A percentile compares a stretch with the other conserved stretches of the same genome.
These are phyloP conservation scores for Cryptococcus sp. DNA, from an alignment of 1,284 basidiomycete genomes.

Conservation along the genomic window DNA sequence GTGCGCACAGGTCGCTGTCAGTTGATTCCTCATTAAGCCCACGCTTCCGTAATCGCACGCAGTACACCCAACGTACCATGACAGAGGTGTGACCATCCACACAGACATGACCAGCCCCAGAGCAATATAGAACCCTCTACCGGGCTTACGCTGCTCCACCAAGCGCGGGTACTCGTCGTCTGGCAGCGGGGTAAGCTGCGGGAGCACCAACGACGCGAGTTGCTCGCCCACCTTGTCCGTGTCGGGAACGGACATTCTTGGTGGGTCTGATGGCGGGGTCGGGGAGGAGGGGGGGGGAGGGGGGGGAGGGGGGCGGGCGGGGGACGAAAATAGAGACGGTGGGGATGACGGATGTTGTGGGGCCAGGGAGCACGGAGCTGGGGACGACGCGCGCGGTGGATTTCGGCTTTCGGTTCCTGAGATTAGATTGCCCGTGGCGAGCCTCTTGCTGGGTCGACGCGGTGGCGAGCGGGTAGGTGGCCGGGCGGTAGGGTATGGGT, in stretches of 20 bases:
- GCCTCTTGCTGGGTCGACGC: no score
- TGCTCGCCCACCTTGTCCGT: not conserved
- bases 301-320: not conserved
- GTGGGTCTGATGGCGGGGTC: not conserved
- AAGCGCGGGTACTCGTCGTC: slow-evolving; percentile 28
- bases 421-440: no score
- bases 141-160: slow-evolving; percentile 14
- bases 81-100: slow-evolving; percentile 65
- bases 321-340: no score
- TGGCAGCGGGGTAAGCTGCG: slow-evolving; percentile 23
- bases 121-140: slow-evolving; percentile 33
- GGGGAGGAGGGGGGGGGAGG: not conserved
- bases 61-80: slow-evolving; percentile 56
- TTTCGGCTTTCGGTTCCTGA: no score
- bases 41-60: not conserved
- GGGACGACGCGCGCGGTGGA: not conserved
- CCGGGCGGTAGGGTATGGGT: no score
- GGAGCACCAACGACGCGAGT: not conserved
- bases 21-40: not conserved
- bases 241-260: not conserved
- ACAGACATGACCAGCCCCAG: slow-evolving; percentile 59
- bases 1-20: not conserved
- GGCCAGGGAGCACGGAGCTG: not conserved
- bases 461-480: no score
- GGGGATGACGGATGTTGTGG: not conserved